Base-by-base conservation (phyloP, 257 asterid species). In the Penstemon newberryi region DNA sequence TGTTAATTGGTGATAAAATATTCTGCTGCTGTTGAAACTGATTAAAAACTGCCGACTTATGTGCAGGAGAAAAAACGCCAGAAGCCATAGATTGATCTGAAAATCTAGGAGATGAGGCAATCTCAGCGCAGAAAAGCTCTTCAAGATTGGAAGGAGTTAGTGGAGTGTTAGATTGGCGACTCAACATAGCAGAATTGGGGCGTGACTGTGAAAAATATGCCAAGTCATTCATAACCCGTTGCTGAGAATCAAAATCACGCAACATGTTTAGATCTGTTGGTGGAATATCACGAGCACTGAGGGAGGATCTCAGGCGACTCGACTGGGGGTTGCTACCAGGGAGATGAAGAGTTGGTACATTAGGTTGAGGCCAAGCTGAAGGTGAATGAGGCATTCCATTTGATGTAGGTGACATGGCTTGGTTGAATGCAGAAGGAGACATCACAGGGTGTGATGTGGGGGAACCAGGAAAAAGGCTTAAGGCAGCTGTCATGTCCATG, bases 401-500 rank as follows among this genome's bases (percentile, higher is more conserved):
- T 4, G 82, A 86, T 4, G 87, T 77, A 15, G 98, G 97, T 0
- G 98, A 89, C 78, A 88, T 78, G 4, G 87, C 79, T 64, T 79
- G 96, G 66, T 84, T 87, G 60, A 85, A 87, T 18, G 88, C 82
- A 57, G 89, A 73, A 40, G 97, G 92, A 63, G 97, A 84, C 95
- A 86, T 84, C 46, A 80, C 80, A 33, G 90, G 41, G 63, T 86
- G 96, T 0, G 92, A 75, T 5, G 95, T 82, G 9, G 98, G 98
- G 8, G 98, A 92, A 12, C 95, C 87, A 54, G 98, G 96, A 66
- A 90, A 53, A 33, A 86, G 83, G 62, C 75, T 88, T 77, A 90
- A 67, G 4, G 96, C 96, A 5, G 96, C 75, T 57, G 99, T 92
- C 95, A 90, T 88, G 78, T 93, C 97, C 99, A 93, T 93, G 65